Conservation (phyloP, 1,284 basidiomycete species). For the Ceratobasidium papillatum region DNA sequence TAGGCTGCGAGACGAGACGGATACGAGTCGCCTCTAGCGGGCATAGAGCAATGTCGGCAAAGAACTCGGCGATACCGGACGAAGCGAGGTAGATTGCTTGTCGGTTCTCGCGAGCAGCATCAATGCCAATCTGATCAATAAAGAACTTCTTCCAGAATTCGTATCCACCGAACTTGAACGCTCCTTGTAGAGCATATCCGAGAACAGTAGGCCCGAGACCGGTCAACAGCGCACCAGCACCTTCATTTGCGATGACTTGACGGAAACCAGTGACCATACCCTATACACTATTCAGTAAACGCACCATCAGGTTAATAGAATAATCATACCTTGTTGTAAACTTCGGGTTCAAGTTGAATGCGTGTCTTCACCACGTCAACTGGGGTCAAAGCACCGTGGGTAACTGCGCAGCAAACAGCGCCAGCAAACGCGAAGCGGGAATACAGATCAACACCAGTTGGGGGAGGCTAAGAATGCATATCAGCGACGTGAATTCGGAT, state of each 20-base stretch:
- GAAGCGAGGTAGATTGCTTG: conserved; percentile 93
- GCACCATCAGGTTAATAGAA: not conserved
- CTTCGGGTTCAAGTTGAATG: conserved; percentile 84
- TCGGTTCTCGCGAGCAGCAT: conserved; percentile 87
- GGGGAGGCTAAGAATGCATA: conserved; percentile 36
- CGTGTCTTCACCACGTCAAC: conserved; percentile 97
- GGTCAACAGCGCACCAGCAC: conserved; percentile 87
- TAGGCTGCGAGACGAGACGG: conserved; percentile 62
- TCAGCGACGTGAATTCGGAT: not conserved
- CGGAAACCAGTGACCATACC: conserved; percentile 78
- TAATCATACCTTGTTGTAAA: conserved; percentile 61
- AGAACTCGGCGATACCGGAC: conserved; percentile 93
- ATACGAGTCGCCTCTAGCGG: conserved; percentile 65
- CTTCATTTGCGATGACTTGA: conserved; percentile 83
- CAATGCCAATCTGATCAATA: conserved; percentile 86
- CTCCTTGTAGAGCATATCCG: conserved; percentile 95
- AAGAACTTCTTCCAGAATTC: conserved; percentile 95
- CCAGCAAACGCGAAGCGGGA: conserved; percentile 75
- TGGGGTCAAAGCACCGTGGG: conserved; percentile 92
- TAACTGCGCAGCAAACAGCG: conserved; percentile 90
- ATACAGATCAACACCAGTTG: conserved; percentile 57
- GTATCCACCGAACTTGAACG: conserved; percentile 97
- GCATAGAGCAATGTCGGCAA: conserved; percentile 81
- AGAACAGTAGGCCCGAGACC: conserved; percentile 91
- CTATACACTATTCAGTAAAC: conserved; percentile 51